Evolutionary conservation across 352 stramenopile species (phyloP).

Genomic region (Phytophthora parvispora): DNA sequence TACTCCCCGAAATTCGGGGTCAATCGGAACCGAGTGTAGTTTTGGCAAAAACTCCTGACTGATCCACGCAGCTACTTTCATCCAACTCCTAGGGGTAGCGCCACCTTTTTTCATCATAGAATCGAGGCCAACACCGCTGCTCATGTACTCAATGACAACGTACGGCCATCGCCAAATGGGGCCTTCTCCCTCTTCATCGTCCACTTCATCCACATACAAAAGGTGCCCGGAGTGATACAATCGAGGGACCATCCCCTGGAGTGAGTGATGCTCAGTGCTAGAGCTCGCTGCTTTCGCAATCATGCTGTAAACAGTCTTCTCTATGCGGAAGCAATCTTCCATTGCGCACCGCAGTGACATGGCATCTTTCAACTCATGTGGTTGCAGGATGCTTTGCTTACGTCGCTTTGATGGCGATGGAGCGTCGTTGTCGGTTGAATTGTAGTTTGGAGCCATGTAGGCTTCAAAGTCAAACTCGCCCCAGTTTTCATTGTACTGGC

Average conservation of each 20-base stretch:
- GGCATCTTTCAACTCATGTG: slow-evolving; percentile 59
- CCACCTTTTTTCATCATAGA: slow-evolving; percentile 64
- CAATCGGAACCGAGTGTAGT: slow-evolving; percentile 68
- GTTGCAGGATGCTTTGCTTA: slow-evolving; percentile 50
- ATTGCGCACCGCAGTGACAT: slow-evolving; percentile 79
- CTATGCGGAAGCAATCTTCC: slow-evolving; percentile 83
- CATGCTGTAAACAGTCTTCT: slow-evolving; percentile 69
- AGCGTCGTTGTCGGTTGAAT: slow-evolving; percentile 13
- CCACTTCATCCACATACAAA: slow-evolving; percentile 67
- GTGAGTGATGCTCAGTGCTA: slow-evolving; percentile 3
- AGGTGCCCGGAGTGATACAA: slow-evolving; percentile 67
- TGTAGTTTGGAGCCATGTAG: slow-evolving; percentile 71
- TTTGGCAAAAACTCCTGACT: slow-evolving; percentile 65
- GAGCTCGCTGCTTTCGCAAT: slow-evolving; percentile 31
- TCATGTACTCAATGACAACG: slow-evolving; percentile 77
- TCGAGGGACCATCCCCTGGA: slow-evolving; percentile 55
- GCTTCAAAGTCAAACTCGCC: slow-evolving; percentile 80
- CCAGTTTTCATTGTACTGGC: slow-evolving; percentile 87
- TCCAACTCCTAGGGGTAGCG: slow-evolving; percentile 58
- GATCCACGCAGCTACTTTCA: slow-evolving; percentile 66
- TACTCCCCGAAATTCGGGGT: slow-evolving; percentile 51
- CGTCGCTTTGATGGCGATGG: slow-evolving; percentile 44
- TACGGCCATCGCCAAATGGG: slow-evolving; percentile 90
- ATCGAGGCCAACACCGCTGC: slow-evolving; percentile 58
- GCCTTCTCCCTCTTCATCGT: slow-evolving; percentile 73